Evolutionary conservation across 2,329 filamentous ascomycete genomes (phyloP), one percentile per base, ranked within the genome.

Genomic region (Aureobasidium pullulans): DNA sequence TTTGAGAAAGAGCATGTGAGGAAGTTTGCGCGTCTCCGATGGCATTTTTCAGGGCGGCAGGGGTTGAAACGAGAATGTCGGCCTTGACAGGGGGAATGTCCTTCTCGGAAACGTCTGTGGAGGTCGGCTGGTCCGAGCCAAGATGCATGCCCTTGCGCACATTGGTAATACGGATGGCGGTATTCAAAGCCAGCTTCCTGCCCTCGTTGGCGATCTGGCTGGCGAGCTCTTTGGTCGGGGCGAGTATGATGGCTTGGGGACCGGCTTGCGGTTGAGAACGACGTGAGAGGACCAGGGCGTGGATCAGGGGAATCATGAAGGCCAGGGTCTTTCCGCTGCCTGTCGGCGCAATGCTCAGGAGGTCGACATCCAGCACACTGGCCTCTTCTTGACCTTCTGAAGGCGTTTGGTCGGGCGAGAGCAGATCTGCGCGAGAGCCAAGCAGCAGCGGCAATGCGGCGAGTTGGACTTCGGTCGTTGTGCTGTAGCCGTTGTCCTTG

Each of bases 281-380:
- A 19, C 66, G 65, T 43, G 70, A 64, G 3, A 66, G 64, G n/a
- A 73, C 64, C 16, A 96, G 85, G 47, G 83, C 81, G 69, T 96
- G 87, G 66, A 99, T 85, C 3, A 91, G 81, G 0, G 93, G 92
- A 43, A 99, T 88, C 67, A 97, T 74, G 68, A 96, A 99, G 16
- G 91, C 90, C 63, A 99, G 78, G 0, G 94, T 99, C 78, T 99
- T 99, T 46, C 94, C 94, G 71, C 93, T 97, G 28, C 94, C 94
- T 0, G 94, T 99, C 1, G 94, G 94, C 3, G 94, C 94, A 44
- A 97, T 85, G 0, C 90, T 89, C 63, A 99, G 74, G 40, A 99
- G 84, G 76, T 99, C 87, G 4, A 93, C 32, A 34, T 61, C 59
- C 39, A 62, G 59, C 3, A 52, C 37, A 29, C 60, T 19, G 73